These are phyloP conservation scores for Aspergillus uvarum DNA, from an alignment of 2,329 filamentous ascomycete genomes.

Conservation along the genomic window DNA sequence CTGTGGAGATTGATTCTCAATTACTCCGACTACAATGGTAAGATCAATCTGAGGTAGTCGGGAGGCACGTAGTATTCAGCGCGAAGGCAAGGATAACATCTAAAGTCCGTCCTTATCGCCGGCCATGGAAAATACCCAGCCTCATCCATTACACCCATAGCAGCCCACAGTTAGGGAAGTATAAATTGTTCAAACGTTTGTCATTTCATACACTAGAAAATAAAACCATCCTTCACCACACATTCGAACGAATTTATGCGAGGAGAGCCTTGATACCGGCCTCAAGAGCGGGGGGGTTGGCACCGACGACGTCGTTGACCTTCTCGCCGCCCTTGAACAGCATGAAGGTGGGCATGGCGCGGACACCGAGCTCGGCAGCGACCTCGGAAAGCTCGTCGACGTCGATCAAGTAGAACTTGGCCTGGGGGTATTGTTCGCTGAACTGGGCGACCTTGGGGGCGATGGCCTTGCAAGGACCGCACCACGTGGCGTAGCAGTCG, in stretches of 20 bases:
- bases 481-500: slow-evolving; percentile 89
- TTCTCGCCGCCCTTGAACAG: slow-evolving; percentile 79
- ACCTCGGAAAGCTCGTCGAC: slow-evolving; percentile 79
- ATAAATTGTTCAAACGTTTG: background rate
- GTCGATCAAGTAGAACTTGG: slow-evolving; percentile 85
- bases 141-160: background rate
- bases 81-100: no score
- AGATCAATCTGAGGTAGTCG: no score
- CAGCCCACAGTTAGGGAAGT: background rate
- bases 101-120: no score
- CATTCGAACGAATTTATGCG: slow-evolving; percentile 16
- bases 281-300: slow-evolving; percentile 70
- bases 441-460: slow-evolving; percentile 71
- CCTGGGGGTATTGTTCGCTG: slow-evolving; percentile 56
- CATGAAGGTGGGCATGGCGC: slow-evolving; percentile 90
- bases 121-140: background rate
- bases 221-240: background rate
- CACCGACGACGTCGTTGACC: slow-evolving; percentile 72
- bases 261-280: slow-evolving; percentile 29
- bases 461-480: slow-evolving; percentile 91
- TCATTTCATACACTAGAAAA: background rate
- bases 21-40: no score
- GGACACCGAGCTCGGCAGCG: slow-evolving; percentile 72
- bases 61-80: no score
- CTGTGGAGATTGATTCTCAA: no score